Evolutionary conservation across 345 rosid genomes (phyloP).

Genomic region (Boechera retrofracta): DNA sequence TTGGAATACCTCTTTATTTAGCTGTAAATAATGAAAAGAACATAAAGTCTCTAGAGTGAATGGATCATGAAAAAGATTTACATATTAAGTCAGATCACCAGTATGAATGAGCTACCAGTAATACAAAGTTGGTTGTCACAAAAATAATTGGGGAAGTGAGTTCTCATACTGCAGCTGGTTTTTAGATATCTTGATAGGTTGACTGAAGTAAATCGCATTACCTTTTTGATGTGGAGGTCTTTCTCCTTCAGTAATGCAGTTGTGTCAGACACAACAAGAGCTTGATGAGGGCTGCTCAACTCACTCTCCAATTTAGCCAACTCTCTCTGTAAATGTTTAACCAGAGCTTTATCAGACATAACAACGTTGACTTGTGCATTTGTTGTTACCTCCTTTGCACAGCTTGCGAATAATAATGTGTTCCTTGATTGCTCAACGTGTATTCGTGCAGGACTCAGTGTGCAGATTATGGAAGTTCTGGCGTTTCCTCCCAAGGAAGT

Average conservation of each 20-base stretch:
- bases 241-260: constrained; percentile 63
- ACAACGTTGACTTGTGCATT: constrained; percentile 90
- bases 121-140: constrained; percentile 10
- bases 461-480: constrained; percentile 90
- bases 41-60: constrained; percentile 29
- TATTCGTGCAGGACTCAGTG: constrained; percentile 89
- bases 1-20: constrained; percentile 61
- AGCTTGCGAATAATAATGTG: constrained; percentile 90
- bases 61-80: constrained; percentile 15
- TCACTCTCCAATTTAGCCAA: constrained; percentile 85
- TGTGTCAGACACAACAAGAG: constrained; percentile 51
- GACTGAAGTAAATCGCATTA: constrained; percentile 40
- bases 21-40: constrained; percentile 48
- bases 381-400: constrained; percentile 92
- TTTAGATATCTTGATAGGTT: constrained; percentile 4
- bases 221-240: constrained; percentile 84
- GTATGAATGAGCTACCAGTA: constrained; percentile 25
- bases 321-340: constrained; percentile 91
- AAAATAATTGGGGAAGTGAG: neutral
- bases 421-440: constrained; percentile 97
- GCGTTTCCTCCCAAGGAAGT: constrained; percentile 93
- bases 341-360: constrained; percentile 84
- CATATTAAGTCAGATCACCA: constrained; percentile 9
- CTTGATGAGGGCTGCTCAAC: constrained; percentile 56
- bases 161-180: constrained; percentile 10